Evolutionary conservation across 805 yeast species (phyloP), one percentile per base, ranked within the genome.

Genomic region (Ogataea siamensis): DNA sequence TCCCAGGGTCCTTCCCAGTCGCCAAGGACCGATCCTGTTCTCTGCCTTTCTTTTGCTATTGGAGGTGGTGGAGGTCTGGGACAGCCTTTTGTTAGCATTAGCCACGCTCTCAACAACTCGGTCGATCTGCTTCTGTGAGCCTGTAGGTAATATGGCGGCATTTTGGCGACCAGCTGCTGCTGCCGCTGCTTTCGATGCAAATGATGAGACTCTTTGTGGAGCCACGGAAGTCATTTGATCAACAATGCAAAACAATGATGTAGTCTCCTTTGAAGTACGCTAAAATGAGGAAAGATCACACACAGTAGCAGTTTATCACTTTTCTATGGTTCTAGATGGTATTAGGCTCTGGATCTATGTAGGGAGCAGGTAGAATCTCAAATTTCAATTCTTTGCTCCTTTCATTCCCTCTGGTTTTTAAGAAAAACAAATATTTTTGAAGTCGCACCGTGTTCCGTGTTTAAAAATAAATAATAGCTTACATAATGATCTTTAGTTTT

Each of bases 11-110:
- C 79, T 77, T 13, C 93, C 93, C 37, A 85, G 66, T 49, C 74
- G 74, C 94, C 94, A 85, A 11, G 94, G 94, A 1, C 94, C 94
- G 16, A 85, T 82, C 43, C 55, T 51, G 42, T 63, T 64, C 42
- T 64, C 67, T 3, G 64, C 60, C 37, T 61, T 62, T 11, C 66
- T 42, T 45, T 63, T 64, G 28, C 55, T 52, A 20, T 51, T 45
- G 4, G 64, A 59, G 10, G 49, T 48, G 5, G 62, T 56, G 64
- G 80, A 62, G 56, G 80, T 51, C 55, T 57, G 60, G 5, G 65
- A 59, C 7, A 64, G 53, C 34, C 68, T 40, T 37, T 64, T 64
- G 13, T 58, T 59, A 15, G 68, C 68, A 38, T 60, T 58, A 10
- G 62, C 63, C 5, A 63, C 66, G 22, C 62, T 54, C 29, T 58